These are phyloP conservation scores for Schizophyllum commune DNA, from an alignment of 1,284 basidiomycete genomes.

Conservation along the genomic window DNA sequence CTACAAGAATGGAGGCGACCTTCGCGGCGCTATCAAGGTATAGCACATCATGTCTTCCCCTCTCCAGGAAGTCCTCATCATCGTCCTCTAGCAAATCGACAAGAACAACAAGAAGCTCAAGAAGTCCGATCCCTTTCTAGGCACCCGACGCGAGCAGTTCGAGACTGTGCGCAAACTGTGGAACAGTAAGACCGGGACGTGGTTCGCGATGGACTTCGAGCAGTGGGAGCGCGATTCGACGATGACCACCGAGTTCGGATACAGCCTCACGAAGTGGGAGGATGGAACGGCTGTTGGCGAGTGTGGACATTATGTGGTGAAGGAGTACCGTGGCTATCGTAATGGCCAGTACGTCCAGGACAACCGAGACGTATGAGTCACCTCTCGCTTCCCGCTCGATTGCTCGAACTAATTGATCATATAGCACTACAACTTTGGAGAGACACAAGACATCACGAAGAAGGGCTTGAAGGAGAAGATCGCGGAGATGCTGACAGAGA, in stretches of 20 bases:
- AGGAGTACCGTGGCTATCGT: conserved; percentile 35
- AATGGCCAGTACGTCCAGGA: conserved; percentile 15
- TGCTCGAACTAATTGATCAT: no score
- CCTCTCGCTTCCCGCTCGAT: background rate
- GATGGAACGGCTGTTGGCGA: conserved; percentile 37
- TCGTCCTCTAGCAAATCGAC: conserved; percentile 46
- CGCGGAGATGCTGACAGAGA: conserved; percentile 35
- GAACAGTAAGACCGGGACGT: conserved; percentile 51
- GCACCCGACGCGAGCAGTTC: conserved; percentile 49
- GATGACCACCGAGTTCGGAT: conserved; percentile 73
- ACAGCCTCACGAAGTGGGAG: conserved; percentile 50
- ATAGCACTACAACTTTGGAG: conserved; percentile 62
- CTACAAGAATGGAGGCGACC: conserved; percentile 43
- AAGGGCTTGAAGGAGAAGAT: conserved; percentile 47
- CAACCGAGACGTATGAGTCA: conserved; percentile 33
- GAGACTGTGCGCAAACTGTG: conserved; percentile 61
- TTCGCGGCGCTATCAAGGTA: conserved; percentile 57
- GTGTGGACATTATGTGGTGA: conserved; percentile 57
- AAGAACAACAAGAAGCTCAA: conserved; percentile 74
- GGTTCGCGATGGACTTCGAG: conserved; percentile 75
- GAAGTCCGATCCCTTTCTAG: conserved; percentile 47
- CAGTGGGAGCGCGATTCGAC: conserved; percentile 70
- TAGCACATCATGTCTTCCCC: conserved; percentile 2
- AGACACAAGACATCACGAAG: conserved; percentile 43
- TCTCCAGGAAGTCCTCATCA: background rate